These are phyloP conservation scores for Saccharomyces hybrid DNA, from an alignment of 1,139 yeast genomes.

Conservation along the genomic window DNA sequence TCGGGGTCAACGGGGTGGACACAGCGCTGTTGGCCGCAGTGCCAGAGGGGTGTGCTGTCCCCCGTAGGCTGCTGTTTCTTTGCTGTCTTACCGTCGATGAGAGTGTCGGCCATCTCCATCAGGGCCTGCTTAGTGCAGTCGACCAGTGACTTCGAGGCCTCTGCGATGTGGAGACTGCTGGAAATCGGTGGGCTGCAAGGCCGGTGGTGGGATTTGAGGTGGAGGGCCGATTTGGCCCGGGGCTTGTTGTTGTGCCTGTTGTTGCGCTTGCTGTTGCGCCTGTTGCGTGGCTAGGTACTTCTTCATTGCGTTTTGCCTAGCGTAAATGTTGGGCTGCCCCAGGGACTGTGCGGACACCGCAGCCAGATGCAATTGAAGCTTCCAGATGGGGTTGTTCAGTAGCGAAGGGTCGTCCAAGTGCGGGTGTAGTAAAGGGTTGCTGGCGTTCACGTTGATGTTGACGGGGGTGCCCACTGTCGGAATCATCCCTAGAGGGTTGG, in stretches of 20 bases:
- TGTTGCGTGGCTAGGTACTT: slow-evolving; percentile 37
- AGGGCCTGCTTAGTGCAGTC: slow-evolving; percentile 31
- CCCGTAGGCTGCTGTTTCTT: neutral
- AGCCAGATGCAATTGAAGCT: slow-evolving; percentile 75
- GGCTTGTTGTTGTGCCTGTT: slow-evolving; percentile 5
- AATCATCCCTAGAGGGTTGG: slow-evolving; percentile 1
- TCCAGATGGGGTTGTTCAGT: slow-evolving; percentile 63
- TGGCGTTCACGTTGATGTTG: slow-evolving; percentile 22
- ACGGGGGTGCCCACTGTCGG: slow-evolving; percentile 1
- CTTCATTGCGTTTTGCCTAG: slow-evolving; percentile 82
- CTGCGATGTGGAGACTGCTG: slow-evolving; percentile 17
- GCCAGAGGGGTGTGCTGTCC: slow-evolving; percentile 1
- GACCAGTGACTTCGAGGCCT: slow-evolving; percentile 30
- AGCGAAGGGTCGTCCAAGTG: slow-evolving; percentile 39
- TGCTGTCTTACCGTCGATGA: slow-evolving; percentile 10
- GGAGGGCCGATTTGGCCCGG: neutral
- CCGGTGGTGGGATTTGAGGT: slow-evolving; percentile 7
- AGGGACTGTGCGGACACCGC: slow-evolving; percentile 68
- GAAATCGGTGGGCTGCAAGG: slow-evolving; percentile 6
- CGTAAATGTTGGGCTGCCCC: slow-evolving; percentile 73
- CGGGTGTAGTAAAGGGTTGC: slow-evolving; percentile 37
- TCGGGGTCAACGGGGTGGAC: slow-evolving; percentile 31
- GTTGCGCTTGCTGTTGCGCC: slow-evolving; percentile 31
- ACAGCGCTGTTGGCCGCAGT: slow-evolving; percentile 10
- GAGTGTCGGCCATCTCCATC: slow-evolving; percentile 27